Evolutionary conservation across 495 filamentous ascomycete genomes (phyloP), one percentile per base, ranked within the genome.

Genomic region (Penicillium bovifimosum): DNA sequence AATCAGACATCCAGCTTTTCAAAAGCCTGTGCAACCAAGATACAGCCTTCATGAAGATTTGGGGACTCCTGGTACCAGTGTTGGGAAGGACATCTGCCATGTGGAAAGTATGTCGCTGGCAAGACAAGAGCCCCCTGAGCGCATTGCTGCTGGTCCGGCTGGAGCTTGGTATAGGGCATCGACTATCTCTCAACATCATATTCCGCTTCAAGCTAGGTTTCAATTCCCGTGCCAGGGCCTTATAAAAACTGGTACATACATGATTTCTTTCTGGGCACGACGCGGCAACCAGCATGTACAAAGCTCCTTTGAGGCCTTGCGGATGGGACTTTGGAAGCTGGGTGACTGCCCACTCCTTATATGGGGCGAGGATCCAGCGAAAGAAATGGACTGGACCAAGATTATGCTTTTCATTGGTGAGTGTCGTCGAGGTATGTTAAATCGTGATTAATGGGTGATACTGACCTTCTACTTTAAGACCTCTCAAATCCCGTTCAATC

Each of bases 1-100:
- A 53, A 53, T 27, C 40, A 46, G 31, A 34, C 51, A 46, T 34
- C 51, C 43, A 11, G 17, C 44, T 53, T 47, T 53, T 26, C 40
- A 53, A 47, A 36, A 35, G n/a, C n/a, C n/a, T 40, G 33, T 53
- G 28, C 26, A 38, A 14, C 51, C 51, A 17, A 39, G 29, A 47
- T 53, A 53, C 20, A 53, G 24, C 51, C 29, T 33, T 17, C 26
- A 53, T 28, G 33, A 47, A 20, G 51, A 31, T 39, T 31, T n/a
- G n/a, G n/a, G n/a, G n/a, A n/a, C n/a, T n/a, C n/a, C n/a, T n/a
- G n/a, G n/a, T n/a, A n/a, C n/a, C n/a, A n/a, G n/a, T n/a, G n/a
- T n/a, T n/a, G n/a, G n/a, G n/a, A n/a, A n/a, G n/a, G n/a, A n/a
- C n/a, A n/a, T n/a, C n/a, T n/a, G n/a, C n/a, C 41, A 53, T 39